phyloP scores from a whole-genome alignment of 1,139 yeast genomes.

The Scheffersomyces titani region DNA sequence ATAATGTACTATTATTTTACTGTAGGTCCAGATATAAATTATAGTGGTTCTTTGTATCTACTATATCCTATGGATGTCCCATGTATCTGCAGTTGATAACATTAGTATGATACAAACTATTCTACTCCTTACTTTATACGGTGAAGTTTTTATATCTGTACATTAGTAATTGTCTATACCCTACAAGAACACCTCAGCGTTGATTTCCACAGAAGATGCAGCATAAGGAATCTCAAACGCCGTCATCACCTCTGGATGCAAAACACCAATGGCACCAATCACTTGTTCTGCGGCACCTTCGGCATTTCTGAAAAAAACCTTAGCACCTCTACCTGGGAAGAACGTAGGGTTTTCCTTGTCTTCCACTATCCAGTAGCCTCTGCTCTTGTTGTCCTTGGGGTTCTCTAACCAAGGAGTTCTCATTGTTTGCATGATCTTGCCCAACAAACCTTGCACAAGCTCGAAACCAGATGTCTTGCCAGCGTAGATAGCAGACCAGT shows the following conservation, averaged over 20 bases:
- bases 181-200: slow-evolving; percentile 79
- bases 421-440: slow-evolving; percentile 94
- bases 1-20: too few species aligned
- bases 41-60: too few species aligned
- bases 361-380: slow-evolving; percentile 87
- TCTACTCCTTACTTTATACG: not conserved
- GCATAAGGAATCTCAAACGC: slow-evolving; percentile 92
- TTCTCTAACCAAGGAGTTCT: slow-evolving; percentile 82
- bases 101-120: too few species aligned
- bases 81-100: not conserved
- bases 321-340: slow-evolving; percentile 98
- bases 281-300: slow-evolving; percentile 56
- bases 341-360: slow-evolving; percentile 68
- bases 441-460: slow-evolving; percentile 88
- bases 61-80: not conserved
- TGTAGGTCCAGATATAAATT: too few species aligned
- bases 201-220: slow-evolving; percentile 85
- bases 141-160: not conserved
- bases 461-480: slow-evolving; percentile 97
- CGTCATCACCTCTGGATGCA: slow-evolving; percentile 92
- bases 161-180: not conserved
- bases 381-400: slow-evolving; percentile 48
- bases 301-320: slow-evolving; percentile 67
- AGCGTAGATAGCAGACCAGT: slow-evolving; percentile 92
- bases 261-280: slow-evolving; percentile 87